Evolutionary conservation across 176 grass and related monocot species (phyloP).

Genomic region (Otatea glauca): DNA sequence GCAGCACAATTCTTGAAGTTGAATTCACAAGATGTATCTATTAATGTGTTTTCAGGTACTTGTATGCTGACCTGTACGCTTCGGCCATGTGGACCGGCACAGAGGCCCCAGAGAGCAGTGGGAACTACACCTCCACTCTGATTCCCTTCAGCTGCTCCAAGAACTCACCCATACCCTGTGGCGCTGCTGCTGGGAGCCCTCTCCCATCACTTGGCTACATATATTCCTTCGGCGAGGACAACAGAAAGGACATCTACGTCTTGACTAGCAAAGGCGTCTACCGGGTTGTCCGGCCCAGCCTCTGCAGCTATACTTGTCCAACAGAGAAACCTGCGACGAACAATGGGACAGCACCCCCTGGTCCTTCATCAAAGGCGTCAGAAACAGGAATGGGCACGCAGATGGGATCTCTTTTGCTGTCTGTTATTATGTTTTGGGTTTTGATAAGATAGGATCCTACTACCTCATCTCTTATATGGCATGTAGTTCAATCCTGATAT

Average conservation of each 20-base stretch:
- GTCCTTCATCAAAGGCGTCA: slow-evolving; percentile 45
- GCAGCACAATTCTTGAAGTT: not conserved
- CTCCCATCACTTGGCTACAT: slow-evolving; percentile 66
- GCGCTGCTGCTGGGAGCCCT: slow-evolving; percentile 54
- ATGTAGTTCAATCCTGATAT: not conserved
- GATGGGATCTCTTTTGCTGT: slow-evolving; percentile 34
- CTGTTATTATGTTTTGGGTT: slow-evolving; percentile 34
- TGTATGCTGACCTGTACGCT: slow-evolving; percentile 75
- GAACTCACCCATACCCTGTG: slow-evolving; percentile 53
- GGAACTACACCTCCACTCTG: slow-evolving; percentile 61
- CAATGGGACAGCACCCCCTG: slow-evolving; percentile 12
- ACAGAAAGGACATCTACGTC: slow-evolving; percentile 76
- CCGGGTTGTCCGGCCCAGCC: slow-evolving; percentile 77
- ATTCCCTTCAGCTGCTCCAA: slow-evolving; percentile 72
- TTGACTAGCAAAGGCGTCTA: slow-evolving; percentile 73
- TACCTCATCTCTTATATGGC: not conserved
- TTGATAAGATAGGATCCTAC: slow-evolving; percentile 39
- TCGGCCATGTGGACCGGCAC: slow-evolving; percentile 64
- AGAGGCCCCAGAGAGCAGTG: slow-evolving; percentile 65
- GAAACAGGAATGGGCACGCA: slow-evolving; percentile 1
- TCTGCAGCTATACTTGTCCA: slow-evolving; percentile 62
- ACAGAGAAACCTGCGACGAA: slow-evolving; percentile 55
- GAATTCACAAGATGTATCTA: not conserved
- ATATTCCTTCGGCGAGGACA: slow-evolving; percentile 85
- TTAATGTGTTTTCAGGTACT: slow-evolving; percentile 57